A percentile compares a stretch with the other conserved stretches of the same genome.
Evolutionary conservation across 352 stramenopile genomes (phyloP).

Genomic region (Pythium apleroticum): DNA sequence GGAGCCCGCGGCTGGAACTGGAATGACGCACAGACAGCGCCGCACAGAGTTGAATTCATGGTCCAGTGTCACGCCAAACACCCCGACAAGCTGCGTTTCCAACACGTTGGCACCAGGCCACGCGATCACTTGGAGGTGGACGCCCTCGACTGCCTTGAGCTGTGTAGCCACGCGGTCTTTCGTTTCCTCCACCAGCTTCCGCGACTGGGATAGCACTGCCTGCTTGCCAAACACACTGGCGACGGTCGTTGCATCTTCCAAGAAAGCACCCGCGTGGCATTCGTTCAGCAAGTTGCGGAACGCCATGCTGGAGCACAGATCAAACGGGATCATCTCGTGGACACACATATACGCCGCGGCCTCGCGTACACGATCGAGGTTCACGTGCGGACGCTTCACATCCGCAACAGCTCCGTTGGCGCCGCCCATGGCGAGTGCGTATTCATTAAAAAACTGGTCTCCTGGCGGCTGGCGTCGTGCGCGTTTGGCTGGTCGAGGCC

Average conservation of each 20-base stretch:
- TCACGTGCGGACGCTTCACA: conserved; percentile 32
- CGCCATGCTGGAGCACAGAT: conserved; percentile 57
- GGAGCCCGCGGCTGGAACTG: conserved; percentile 18
- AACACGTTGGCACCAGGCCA: conserved; percentile 28
- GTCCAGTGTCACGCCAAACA: conserved; percentile 64
- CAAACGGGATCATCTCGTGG: conserved; percentile 68
- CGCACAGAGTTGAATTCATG: conserved; percentile 67
- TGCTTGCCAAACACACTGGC: conserved; percentile 44
- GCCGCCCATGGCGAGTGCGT: conserved; percentile 26
- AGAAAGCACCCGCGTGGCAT: conserved; percentile 42
- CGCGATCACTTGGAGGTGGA: conserved; percentile 57
- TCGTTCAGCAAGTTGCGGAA: conserved; percentile 61
- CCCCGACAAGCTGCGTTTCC: conserved; percentile 34
- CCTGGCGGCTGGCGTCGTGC: conserved; percentile 19
- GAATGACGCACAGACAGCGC: conserved; percentile 55
- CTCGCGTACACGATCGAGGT: conserved; percentile 59
- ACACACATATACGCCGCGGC: conserved; percentile 61
- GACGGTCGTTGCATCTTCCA: conserved; percentile 44
- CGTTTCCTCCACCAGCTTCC: conserved; percentile 55
- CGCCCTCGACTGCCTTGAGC: conserved; percentile 60
- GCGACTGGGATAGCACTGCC: conserved; percentile 41
- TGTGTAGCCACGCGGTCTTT: conserved; percentile 48
- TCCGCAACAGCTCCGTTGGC: not conserved
- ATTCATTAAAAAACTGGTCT: conserved; percentile 47
- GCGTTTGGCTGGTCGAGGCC: conserved; percentile 36